Conservation (phyloP, 176 grass and related monocot genomes). For the Paspalum vaginatum region DNA sequence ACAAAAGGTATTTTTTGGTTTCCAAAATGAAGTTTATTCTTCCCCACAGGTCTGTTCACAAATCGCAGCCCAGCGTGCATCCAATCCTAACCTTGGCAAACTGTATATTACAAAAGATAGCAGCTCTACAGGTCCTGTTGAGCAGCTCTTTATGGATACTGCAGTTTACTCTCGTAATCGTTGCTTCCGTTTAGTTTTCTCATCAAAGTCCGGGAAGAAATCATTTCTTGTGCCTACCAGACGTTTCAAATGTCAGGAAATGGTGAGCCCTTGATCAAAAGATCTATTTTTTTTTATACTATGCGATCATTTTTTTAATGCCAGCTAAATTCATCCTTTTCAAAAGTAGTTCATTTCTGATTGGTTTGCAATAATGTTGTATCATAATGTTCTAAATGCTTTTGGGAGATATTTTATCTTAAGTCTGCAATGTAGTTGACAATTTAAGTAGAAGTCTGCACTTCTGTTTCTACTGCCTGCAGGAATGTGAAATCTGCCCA, state of each 20-base stretch:
- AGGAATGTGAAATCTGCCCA: neutral
- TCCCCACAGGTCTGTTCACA: slow-evolving; percentile 65
- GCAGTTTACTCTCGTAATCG: slow-evolving; percentile 94
- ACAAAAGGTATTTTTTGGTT: neutral
- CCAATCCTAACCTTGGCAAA: slow-evolving; percentile 59
- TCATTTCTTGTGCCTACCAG: slow-evolving; percentile 76
- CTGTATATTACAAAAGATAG: slow-evolving; percentile 77
- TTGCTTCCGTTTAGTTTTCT: slow-evolving; percentile 89
- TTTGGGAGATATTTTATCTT: neutral
- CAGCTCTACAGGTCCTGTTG: slow-evolving; percentile 36
- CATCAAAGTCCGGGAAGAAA: slow-evolving; percentile 91
- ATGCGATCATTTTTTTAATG: slow-evolving; percentile 7
- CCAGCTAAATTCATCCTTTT: slow-evolving; percentile 12
- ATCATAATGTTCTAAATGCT: neutral
- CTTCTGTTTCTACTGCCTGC: slow-evolving; percentile 24
- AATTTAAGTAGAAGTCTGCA: slow-evolving; percentile 7
- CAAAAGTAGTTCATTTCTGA: neutral
- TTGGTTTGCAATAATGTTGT: neutral
- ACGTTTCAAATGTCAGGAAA: slow-evolving; percentile 87
- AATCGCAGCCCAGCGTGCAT: slow-evolving; percentile 58
- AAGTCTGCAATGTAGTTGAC: neutral
- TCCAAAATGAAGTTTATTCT: slow-evolving; percentile 34
- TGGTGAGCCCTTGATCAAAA: slow-evolving; percentile 64
- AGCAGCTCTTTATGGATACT: slow-evolving; percentile 78
- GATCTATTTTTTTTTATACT: slow-evolving; percentile 23